Base-by-base conservation (phyloP, 1,284 basidiomycete genomes). In the Rhodotorula sp. region DNA sequence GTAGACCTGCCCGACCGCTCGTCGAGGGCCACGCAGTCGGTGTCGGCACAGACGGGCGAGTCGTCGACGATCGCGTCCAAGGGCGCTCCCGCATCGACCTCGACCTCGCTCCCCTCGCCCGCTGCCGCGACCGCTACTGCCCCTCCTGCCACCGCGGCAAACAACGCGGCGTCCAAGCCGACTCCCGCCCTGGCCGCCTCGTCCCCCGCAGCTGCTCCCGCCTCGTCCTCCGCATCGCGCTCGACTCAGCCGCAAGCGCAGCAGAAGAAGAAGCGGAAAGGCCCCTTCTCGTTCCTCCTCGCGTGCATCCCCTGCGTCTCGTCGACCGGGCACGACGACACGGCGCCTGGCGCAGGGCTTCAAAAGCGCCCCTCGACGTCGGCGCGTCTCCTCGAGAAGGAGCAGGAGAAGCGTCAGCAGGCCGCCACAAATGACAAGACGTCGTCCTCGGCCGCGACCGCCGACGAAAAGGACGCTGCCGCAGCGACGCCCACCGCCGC, bases 241-340 rank as follows among this genome's bases (percentile, higher is more conserved):
- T 5, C 25, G 16, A 4, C 60, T 27, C 45, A 13, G 23, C 45
- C n/a, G 21, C 50, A 14, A n/a, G 17, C 25, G 42, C 48, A 34
- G 34, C 34, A 42, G 45, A 61, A 54, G 44, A 74, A 70, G 60
- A 71, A 71, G 61, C 62, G 62, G 25, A 72, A 70, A 46, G 60
- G 63, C 13, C 61, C 61, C n/a, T 62, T 67, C 49, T 50, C 66
- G 4, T 73, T 65, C 64, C 55, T 75, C 21, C 21, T 68, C n/a
- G 73, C 67, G 21, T 74, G 73, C 64, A 45, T 74, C 14, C 73
- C 73, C 3, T 74, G 73, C 65, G 50, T 65, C 45, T 61, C 61
- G 1, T 55, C 59, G n/a, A 45, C 67, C 41, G 70, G 67, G 2
- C 67, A 68, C 58, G 66, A 66, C 25, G 70, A 71, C 19, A 14